Percentiles rank a stretch among this genome's conserved stretches.
Conservation (phyloP, 192 early-diverging fungal genomes). For the Chytriomyces hyalinus region DNA sequence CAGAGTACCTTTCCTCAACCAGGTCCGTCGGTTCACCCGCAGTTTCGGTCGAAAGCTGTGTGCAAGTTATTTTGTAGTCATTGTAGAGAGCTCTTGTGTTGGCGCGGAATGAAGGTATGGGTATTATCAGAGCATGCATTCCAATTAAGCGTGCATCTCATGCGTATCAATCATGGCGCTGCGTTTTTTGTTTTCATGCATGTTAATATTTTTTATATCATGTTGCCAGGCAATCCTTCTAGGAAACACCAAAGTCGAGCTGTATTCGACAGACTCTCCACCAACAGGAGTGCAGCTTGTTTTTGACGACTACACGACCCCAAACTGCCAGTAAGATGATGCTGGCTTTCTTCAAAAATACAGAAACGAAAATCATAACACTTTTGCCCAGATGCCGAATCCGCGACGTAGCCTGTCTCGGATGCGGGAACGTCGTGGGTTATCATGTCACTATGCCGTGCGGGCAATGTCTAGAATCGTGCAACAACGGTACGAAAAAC, state of each 20-base stretch:
- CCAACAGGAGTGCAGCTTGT: constrained; percentile 59
- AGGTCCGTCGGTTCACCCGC: constrained; percentile 57
- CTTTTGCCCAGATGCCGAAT: constrained; percentile 48
- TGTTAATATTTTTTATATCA: not conserved
- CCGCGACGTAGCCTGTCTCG: constrained; percentile 59
- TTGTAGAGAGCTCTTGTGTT: constrained; percentile 53
- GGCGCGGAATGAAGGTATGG: constrained; percentile 57
- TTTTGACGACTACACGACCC: constrained; percentile 59
- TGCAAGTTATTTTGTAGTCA: constrained; percentile 56
- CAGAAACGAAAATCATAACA: not conserved
- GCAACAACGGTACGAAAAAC: constrained; percentile 58
- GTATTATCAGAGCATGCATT: not conserved
- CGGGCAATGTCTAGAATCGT: constrained; percentile 58
- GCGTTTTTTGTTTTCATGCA: not conserved
- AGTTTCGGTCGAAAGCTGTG: constrained; percentile 61
- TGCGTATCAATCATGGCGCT: not conserved
- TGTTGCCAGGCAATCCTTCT: constrained; percentile 53
- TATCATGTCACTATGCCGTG: constrained; percentile 68
- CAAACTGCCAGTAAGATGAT: constrained; percentile 50
- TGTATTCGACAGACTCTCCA: constrained; percentile 62
- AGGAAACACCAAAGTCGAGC: constrained; percentile 60
- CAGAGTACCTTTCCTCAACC: not conserved
- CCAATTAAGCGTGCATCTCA: too few species aligned
- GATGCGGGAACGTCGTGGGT: constrained; percentile 65
- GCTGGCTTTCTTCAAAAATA: not conserved